Conservation (phyloP, 2,329 filamentous ascomycete species). For the Fragosphaeria purpurea region DNA sequence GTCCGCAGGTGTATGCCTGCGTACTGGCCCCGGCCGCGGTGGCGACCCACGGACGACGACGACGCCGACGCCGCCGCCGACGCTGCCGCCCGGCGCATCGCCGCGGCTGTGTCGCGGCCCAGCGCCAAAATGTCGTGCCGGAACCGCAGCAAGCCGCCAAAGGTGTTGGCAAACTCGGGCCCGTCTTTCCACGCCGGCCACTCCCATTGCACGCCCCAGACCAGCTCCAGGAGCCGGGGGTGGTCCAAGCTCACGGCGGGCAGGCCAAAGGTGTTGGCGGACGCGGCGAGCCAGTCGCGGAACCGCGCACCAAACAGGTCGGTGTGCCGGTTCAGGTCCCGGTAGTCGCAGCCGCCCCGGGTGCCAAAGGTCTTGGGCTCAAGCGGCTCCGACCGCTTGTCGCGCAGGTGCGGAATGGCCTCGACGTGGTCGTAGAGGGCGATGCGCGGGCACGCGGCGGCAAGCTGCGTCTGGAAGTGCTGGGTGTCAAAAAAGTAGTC, state of each 20-base stretch:
- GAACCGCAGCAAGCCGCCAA: conserved; percentile 31
- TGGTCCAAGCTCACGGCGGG: conserved; percentile 13
- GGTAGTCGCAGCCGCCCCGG: conserved; percentile 27
- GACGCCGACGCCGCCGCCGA: conserved; percentile 4
- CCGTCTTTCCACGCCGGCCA: conserved; percentile 37
- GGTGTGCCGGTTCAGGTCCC: conserved; percentile 31
- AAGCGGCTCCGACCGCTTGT: conserved; percentile 27
- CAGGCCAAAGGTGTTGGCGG: conserved; percentile 16
- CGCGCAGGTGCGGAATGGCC: conserved; percentile 26
- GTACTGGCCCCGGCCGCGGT: conserved; percentile 18
- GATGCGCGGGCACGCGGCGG: conserved; percentile 31
- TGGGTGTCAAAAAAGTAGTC: conserved; percentile 37
- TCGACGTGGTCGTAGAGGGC: conserved; percentile 27
- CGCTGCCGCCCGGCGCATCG: conserved; percentile 24
- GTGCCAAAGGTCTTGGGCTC: conserved; percentile 30
- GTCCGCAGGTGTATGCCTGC: conserved; percentile 37
- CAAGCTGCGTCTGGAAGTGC: conserved; percentile 31
- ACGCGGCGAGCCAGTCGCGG: conserved; percentile 22
- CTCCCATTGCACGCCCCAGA: conserved; percentile 36
- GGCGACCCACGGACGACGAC: background rate
- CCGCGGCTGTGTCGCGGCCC: conserved; percentile 24
- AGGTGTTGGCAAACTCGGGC: conserved; percentile 34
- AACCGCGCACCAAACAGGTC: conserved; percentile 27
- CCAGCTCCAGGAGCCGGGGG: conserved; percentile 30
- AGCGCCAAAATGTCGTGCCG: conserved; percentile 31